Percentiles rank a stretch among this genome's conserved stretches.
Conservation (phyloP, 441 rosid genomes). For the Syzygium syzygioides region DNA sequence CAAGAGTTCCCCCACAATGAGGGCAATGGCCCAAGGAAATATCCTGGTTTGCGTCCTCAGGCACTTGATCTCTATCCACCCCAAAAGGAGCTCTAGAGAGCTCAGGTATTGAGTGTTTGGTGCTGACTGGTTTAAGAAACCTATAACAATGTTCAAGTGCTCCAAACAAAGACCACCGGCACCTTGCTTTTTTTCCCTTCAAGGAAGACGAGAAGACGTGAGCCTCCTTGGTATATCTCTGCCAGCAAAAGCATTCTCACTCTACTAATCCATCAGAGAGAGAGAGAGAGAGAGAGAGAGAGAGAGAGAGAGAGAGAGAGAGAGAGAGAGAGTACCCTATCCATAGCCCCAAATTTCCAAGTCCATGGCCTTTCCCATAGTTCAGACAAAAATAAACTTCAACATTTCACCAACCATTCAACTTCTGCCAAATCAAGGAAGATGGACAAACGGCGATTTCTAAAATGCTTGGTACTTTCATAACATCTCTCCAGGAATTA, state of each 20-base stretch:
- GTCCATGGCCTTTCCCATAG: background rate
- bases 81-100: background rate
- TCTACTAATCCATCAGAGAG: background rate
- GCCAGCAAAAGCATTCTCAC: background rate
- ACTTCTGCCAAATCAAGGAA: background rate
- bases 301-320: background rate
- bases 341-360: background rate
- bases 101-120: background rate
- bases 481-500: background rate
- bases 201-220: background rate
- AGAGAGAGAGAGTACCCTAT: background rate
- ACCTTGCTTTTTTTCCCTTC: background rate
- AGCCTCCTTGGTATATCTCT: background rate
- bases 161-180: background rate
- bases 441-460: background rate
- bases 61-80: background rate
- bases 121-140: background rate
- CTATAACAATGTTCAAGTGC: background rate
- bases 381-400: background rate
- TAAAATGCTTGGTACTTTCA: background rate
- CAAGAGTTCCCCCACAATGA: background rate
- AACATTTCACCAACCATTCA: background rate
- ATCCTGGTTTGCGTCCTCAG: background rate
- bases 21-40: background rate
- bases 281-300: background rate